Conservation (phyloP, 495 filamentous ascomycete genomes). For the Penicillium longicatenatum region DNA sequence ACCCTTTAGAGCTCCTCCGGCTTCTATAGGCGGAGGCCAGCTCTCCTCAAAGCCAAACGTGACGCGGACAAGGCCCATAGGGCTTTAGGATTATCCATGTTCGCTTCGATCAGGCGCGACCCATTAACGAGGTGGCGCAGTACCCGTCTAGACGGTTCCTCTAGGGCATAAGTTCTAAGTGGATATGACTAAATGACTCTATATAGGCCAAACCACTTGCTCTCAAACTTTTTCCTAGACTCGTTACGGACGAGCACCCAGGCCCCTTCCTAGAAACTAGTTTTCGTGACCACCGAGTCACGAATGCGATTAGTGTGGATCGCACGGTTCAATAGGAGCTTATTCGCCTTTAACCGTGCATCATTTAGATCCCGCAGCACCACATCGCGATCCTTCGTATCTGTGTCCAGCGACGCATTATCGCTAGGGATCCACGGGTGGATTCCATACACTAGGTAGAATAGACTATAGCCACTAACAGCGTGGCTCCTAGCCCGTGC, state of each 20-base stretch:
- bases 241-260: not conserved
- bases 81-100: not conserved
- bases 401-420: not conserved
- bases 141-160: not conserved
- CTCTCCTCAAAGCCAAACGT: not conserved
- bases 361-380: not conserved
- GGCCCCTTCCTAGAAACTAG: not conserved
- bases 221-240: not conserved
- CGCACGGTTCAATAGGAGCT: not conserved
- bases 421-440: not conserved
- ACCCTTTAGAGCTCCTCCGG: not conserved
- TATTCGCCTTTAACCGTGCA: not conserved
- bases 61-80: not conserved
- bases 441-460: not conserved
- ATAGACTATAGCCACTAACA: not conserved
- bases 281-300: not conserved
- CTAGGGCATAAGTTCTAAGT: not conserved
- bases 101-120: not conserved
- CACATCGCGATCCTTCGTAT: not conserved
- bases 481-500: not conserved
- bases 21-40: not conserved
- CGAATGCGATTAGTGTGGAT: not conserved
- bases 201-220: not conserved
- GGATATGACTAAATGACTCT: not conserved
- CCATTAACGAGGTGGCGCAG: not conserved